Conservation (phyloP, 441 rosid species). For the Viola pubescens region DNA sequence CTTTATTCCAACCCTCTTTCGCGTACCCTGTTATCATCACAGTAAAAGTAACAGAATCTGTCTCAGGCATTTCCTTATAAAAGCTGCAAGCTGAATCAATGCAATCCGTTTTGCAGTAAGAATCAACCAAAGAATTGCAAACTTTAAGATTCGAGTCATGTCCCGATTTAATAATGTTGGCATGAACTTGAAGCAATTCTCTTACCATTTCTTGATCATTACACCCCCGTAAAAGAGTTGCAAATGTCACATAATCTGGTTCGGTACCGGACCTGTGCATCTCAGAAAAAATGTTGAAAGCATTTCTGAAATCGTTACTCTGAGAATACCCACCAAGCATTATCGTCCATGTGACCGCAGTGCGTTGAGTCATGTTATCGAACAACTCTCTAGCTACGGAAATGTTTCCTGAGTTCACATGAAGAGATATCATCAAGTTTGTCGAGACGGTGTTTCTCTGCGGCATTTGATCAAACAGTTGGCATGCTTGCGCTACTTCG, state of each 20-base stretch:
- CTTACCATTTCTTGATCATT: constrained; percentile 18
- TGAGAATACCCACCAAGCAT: constrained; percentile 61
- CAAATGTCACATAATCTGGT: constrained; percentile 68
- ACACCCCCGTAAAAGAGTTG: constrained; percentile 62
- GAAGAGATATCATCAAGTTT: constrained; percentile 60
- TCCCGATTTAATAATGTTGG: constrained; percentile 45
- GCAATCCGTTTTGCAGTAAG: constrained; percentile 50
- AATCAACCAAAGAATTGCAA: constrained; percentile 61
- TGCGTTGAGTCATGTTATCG: constrained; percentile 44
- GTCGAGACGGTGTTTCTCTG: constrained; percentile 50
- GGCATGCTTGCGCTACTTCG: constrained; percentile 44
- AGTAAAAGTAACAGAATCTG: background rate
- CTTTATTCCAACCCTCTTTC: constrained; percentile 42
- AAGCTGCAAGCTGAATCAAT: constrained; percentile 39
- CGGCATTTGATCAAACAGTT: constrained; percentile 72
- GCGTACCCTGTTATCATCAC: constrained; percentile 42
- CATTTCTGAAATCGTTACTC: constrained; percentile 37
- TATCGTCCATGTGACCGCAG: constrained; percentile 74
- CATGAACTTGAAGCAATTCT: constrained; percentile 52
- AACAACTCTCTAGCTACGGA: constrained; percentile 44
- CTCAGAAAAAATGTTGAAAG: constrained; percentile 44
- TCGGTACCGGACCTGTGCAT: constrained; percentile 39
- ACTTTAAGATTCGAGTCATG: constrained; percentile 32
- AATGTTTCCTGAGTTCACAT: constrained; percentile 44
- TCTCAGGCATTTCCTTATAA: constrained; percentile 40